Conservation (phyloP, 495 filamentous ascomycete genomes). For the Penicillium daleae region DNA sequence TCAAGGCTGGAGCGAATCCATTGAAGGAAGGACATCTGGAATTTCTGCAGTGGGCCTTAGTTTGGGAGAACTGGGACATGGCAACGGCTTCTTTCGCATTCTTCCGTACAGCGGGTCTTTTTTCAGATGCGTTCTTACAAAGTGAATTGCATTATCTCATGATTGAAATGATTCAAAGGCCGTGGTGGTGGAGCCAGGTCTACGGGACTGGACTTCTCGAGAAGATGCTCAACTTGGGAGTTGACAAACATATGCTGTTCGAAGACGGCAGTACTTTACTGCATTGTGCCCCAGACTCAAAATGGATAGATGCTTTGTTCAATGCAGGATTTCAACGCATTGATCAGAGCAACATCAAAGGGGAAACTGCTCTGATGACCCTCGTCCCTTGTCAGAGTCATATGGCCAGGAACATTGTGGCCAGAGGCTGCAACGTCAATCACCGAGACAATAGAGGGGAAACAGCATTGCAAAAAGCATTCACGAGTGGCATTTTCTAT, state of each 20-base stretch:
- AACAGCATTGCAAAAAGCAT: not conserved
- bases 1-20: not conserved
- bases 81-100: not conserved
- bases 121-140: not conserved
- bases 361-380: not conserved
- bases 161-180: too few species aligned
- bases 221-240: not conserved
- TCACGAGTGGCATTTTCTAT: too few species aligned
- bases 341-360: not conserved
- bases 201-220: not conserved
- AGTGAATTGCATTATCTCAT: not conserved
- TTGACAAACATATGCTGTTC: not conserved
- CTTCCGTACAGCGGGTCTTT: not conserved
- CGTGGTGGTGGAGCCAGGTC: not conserved
- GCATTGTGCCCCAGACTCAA: not conserved
- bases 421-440: not conserved
- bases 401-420: not conserved
- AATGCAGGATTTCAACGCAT: not conserved
- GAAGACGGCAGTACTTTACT: constrained; percentile 1
- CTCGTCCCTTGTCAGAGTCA: not conserved
- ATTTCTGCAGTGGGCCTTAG: not conserved
- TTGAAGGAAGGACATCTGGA: not conserved
- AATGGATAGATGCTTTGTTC: not conserved
- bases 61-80: not conserved
- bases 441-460: not conserved